phyloP scores from a whole-genome alignment of 108 stramenopile species.

The Discostella pseudostelligera region DNA sequence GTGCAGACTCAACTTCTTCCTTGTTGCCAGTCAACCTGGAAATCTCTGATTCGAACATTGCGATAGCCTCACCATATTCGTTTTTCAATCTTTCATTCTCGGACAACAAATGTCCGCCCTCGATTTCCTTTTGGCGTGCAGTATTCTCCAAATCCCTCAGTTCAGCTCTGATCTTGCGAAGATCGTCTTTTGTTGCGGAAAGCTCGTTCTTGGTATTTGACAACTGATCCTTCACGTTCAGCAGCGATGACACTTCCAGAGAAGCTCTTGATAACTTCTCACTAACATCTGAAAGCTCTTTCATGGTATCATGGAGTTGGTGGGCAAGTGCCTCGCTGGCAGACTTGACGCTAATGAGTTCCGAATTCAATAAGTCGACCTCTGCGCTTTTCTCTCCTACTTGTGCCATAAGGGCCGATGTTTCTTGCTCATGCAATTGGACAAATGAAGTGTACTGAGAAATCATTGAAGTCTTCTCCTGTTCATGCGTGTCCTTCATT shows the following conservation, averaged over 20 bases:
- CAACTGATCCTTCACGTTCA: slow-evolving; percentile 12
- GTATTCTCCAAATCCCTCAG: slow-evolving; percentile 6
- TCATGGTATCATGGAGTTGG: slow-evolving; percentile 19
- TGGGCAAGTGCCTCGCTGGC: background rate
- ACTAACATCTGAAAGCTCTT: slow-evolving; percentile 25
- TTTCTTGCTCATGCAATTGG: slow-evolving; percentile 20
- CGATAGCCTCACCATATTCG: slow-evolving; percentile 24
- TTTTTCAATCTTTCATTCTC: slow-evolving; percentile 29
- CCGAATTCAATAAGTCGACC: slow-evolving; percentile 12
- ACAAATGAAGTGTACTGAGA: slow-evolving; percentile 8
- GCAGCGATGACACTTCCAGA: slow-evolving; percentile 16
- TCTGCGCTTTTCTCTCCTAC: slow-evolving; percentile 18
- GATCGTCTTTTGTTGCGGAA: slow-evolving; percentile 9
- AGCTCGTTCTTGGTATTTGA: slow-evolving; percentile 13
- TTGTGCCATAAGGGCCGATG: slow-evolving; percentile 8
- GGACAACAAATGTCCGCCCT: slow-evolving; percentile 13
- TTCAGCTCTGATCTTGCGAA: slow-evolving; percentile 13
- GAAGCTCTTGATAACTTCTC: slow-evolving; percentile 6
- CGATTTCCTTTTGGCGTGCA: slow-evolving; percentile 3
- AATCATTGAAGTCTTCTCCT: slow-evolving; percentile 11
- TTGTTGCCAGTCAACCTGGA: slow-evolving; percentile 1
- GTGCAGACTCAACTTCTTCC: background rate
- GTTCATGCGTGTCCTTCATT: slow-evolving; percentile 19
- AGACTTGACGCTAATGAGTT: background rate
- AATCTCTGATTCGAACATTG: slow-evolving; percentile 32